These are phyloP conservation scores for Hyphopichia wangnamkhiaoensis DNA, from an alignment of 1,139 yeast genomes.

Conservation along the genomic window DNA sequence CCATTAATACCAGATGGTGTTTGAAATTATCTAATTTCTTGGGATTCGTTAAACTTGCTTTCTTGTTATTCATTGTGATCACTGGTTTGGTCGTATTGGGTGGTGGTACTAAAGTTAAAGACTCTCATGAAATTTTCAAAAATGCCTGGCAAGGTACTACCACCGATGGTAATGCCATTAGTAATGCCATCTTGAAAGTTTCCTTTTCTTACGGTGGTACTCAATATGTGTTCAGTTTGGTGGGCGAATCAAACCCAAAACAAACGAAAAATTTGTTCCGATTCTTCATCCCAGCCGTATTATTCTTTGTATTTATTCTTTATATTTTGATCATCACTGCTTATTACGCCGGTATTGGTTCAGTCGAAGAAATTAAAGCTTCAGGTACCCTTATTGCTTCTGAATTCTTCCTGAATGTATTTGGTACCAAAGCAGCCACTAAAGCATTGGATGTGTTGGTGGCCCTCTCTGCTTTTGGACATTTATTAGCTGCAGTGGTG, in stretches of 20 bases:
- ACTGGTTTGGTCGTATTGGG: conserved; percentile 42
- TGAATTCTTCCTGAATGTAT: conserved; percentile 29
- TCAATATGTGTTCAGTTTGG: conserved; percentile 38
- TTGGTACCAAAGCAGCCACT: conserved; percentile 2
- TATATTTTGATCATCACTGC: conserved; percentile 39
- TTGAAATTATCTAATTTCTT: conserved; percentile 34
- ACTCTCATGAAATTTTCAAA: conserved; percentile 33
- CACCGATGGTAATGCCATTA: conserved; percentile 40
- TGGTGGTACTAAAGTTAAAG: conserved; percentile 34
- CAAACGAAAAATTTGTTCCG: conserved; percentile 31
- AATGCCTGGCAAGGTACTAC: conserved; percentile 45
- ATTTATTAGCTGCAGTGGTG: conserved; percentile 38
- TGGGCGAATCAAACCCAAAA: conserved; percentile 35
- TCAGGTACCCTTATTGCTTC: conserved; percentile 37
- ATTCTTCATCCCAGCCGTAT: conserved; percentile 33
- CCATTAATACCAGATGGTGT: conserved; percentile 32
- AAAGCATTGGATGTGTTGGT: conserved; percentile 27
- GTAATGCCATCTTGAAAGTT: conserved; percentile 44
- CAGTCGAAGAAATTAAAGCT: conserved; percentile 26
- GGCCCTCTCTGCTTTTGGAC: conserved; percentile 45
- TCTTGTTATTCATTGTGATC: conserved; percentile 35
- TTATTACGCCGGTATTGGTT: conserved; percentile 37
- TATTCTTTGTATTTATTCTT: conserved; percentile 32
- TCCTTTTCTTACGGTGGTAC: conserved; percentile 45
- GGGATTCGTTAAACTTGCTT: conserved; percentile 41